phyloP scores from a whole-genome alignment of 257 asterid species.

The Solanum neorickii region DNA sequence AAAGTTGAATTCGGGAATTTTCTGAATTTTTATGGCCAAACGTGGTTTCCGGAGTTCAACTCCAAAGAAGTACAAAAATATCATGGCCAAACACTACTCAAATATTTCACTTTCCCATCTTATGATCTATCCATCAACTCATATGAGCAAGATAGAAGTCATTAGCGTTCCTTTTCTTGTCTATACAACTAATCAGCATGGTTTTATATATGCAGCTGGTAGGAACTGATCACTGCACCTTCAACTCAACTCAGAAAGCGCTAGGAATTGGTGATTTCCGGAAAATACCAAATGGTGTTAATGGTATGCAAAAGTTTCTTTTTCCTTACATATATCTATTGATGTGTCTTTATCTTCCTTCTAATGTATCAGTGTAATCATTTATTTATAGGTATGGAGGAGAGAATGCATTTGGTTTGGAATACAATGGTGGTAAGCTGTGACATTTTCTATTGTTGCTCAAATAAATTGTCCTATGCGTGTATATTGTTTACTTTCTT shows the following conservation, averaged over 20 bases:
- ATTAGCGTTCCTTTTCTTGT: neutral
- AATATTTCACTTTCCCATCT: neutral
- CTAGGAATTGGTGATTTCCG: constrained; percentile 82
- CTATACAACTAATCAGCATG: neutral
- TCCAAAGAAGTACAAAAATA: neutral
- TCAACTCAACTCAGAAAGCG: constrained; percentile 80
- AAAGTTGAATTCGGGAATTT: neutral
- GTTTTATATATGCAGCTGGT: constrained; percentile 57
- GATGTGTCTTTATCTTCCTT: neutral
- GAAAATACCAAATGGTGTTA: constrained; percentile 95
- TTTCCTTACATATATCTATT: neutral
- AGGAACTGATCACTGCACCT: constrained; percentile 97
- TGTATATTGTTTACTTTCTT: neutral
- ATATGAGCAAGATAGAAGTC: neutral
- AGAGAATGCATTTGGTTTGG: constrained; percentile 97
- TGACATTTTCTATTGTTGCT: neutral
- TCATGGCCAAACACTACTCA: neutral
- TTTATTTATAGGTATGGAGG: constrained; percentile 67
- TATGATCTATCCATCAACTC: neutral
- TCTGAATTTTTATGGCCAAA: neutral
- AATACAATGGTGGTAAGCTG: constrained; percentile 90
- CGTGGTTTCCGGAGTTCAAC: neutral
- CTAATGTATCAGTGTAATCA: neutral
- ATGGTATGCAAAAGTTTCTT: constrained; percentile 32
- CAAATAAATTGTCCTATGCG: neutral